Conservation (phyloP, 2,329 filamentous ascomycete species). For the Paraphoma sp. region DNA sequence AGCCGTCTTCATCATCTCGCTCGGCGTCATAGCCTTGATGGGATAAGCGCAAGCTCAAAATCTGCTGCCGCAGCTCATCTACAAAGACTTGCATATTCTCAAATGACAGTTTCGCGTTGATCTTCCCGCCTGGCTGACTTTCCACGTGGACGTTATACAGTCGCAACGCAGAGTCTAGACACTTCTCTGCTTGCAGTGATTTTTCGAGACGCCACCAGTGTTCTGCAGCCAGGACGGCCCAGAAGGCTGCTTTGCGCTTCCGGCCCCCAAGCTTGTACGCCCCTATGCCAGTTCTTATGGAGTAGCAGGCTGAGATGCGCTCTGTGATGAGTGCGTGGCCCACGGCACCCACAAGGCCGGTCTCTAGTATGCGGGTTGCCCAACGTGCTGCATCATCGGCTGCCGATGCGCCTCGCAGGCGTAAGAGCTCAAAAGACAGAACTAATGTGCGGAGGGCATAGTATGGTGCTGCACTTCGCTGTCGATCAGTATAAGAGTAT, state of each 20-base stretch:
- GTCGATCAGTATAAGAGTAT: conserved; percentile 83
- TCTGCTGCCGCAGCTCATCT: conserved; percentile 70
- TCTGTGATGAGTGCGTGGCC: conserved; percentile 87
- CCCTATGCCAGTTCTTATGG: conserved; percentile 72
- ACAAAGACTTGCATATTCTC: conserved; percentile 68
- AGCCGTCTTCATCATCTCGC: conserved; percentile 22
- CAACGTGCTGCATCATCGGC: conserved; percentile 88
- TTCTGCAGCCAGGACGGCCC: conserved; percentile 83
- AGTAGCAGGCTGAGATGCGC: conserved; percentile 83
- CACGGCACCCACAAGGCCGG: conserved; percentile 72
- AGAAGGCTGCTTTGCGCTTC: conserved; percentile 84
- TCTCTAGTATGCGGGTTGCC: conserved; percentile 79
- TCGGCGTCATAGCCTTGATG: conserved; percentile 52
- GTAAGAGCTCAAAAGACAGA: conserved; percentile 80
- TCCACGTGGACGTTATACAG: conserved; percentile 57
- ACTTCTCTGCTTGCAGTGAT: conserved; percentile 77
- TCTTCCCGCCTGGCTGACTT: conserved; percentile 6
- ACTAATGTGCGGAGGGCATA: conserved; percentile 80
- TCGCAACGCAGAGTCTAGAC: conserved; percentile 71
- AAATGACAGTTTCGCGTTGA: conserved; percentile 50
- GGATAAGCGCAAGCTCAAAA: conserved; percentile 51
- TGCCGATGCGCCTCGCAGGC: conserved; percentile 77
- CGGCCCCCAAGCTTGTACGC: conserved; percentile 73
- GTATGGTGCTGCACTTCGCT: conserved; percentile 77
- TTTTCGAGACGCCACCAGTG: conserved; percentile 82